A percentile compares a stretch with the other conserved stretches of the same genome.
These are phyloP conservation scores for Tetrapisispora iriomotensis DNA, from an alignment of 805 yeast species.

Conservation along the genomic window DNA sequence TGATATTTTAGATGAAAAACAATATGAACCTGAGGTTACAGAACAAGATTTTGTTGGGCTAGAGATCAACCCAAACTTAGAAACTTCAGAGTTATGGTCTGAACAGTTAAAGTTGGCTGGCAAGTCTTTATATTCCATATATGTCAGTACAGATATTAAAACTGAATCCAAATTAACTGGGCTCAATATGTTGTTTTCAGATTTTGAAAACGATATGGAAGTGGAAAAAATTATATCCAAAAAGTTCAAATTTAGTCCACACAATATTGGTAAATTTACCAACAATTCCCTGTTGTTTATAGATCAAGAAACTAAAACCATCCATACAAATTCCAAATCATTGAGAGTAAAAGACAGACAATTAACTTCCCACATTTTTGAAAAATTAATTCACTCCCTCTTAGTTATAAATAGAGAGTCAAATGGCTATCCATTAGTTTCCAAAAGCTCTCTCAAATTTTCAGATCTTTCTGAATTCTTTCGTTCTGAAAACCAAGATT, in stretches of 20 bases:
- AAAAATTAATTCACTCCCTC: slow-evolving; percentile 18
- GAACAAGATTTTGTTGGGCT: slow-evolving; percentile 38
- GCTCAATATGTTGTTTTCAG: slow-evolving; percentile 30
- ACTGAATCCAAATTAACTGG: slow-evolving; percentile 3
- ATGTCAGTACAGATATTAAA: slow-evolving; percentile 18
- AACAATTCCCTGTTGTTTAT: slow-evolving; percentile 12
- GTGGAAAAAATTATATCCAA: slow-evolving; percentile 17
- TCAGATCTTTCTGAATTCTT: slow-evolving; percentile 15
- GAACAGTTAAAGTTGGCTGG: slow-evolving; percentile 49
- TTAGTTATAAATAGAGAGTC: slow-evolving; percentile 18
- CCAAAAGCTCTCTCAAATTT: slow-evolving; percentile 29
- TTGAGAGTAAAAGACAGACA: neutral
- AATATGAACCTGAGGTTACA: slow-evolving; percentile 56
- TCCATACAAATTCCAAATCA: neutral
- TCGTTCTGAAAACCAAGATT: slow-evolving; percentile 15
- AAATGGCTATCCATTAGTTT: slow-evolving; percentile 33
- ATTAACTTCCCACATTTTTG: neutral
- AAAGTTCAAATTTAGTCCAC: slow-evolving; percentile 3
- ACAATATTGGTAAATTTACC: slow-evolving; percentile 19
- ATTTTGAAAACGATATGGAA: slow-evolving; percentile 30
- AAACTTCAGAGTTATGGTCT: slow-evolving; percentile 53
- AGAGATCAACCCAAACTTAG: slow-evolving; percentile 37
- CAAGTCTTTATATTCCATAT: slow-evolving; percentile 21
- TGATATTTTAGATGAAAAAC: slow-evolving; percentile 45
- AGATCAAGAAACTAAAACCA: neutral